A percentile compares a stretch with the other conserved stretches of the same genome.
Evolutionary conservation across 352 stramenopile genomes (phyloP).

Genomic region (Phytophthora podocarpi): DNA sequence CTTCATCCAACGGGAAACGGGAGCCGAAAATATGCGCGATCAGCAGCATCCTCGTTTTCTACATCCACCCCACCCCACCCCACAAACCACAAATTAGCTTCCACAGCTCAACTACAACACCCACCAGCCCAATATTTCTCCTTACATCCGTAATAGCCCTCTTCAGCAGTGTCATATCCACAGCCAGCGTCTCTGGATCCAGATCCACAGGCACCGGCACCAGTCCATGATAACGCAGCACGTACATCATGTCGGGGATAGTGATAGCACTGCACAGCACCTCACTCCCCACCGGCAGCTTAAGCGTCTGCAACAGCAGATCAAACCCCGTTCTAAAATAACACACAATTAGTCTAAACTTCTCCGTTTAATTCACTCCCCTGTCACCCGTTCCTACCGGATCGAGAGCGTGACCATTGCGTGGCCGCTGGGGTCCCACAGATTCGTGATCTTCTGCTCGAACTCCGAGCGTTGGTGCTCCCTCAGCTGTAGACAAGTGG

Average conservation of each 20-base stretch:
- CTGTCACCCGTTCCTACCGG: constrained; percentile 35
- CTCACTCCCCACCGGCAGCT: constrained; percentile 67
- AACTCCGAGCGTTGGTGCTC: constrained; percentile 63
- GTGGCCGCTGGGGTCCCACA: constrained; percentile 65
- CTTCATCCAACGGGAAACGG: constrained; percentile 55
- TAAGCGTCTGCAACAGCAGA: constrained; percentile 75
- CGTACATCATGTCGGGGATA: constrained; percentile 87
- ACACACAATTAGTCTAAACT: not conserved
- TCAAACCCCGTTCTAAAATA: constrained; percentile 78
- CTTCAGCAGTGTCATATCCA: constrained; percentile 57
- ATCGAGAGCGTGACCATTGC: constrained; percentile 77
- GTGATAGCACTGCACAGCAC: constrained; percentile 85
- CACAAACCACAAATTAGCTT: not conserved
- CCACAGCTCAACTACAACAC: not conserved
- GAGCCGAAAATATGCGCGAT: constrained; percentile 87
- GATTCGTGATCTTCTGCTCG: constrained; percentile 49
- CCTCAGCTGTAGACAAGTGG: constrained; percentile 56
- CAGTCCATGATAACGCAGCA: constrained; percentile 75
- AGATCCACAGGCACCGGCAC: constrained; percentile 79
- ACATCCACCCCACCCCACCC: constrained; percentile 3
- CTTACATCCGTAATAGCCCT: constrained; percentile 49
- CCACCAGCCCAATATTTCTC: not conserved
- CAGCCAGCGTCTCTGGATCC: constrained; percentile 60
- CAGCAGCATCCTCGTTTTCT: constrained; percentile 72
- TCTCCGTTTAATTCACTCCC: not conserved